Base-by-base conservation (phyloP, 306 rosid genomes). In the Castanopsis chinensis region DNA sequence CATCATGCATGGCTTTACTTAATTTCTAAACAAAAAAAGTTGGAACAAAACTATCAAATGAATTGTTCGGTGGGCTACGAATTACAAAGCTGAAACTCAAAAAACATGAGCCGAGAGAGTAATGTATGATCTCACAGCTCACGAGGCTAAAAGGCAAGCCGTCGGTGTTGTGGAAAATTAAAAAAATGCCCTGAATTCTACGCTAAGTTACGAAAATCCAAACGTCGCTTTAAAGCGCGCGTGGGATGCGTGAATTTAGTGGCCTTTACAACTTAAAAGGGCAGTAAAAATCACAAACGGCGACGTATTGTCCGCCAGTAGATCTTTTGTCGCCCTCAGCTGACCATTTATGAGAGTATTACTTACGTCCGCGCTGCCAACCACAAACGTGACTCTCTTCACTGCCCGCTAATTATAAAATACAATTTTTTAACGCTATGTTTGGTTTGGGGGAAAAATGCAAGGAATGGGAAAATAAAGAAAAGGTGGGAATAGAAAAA, bases 161-260 rank as follows among this genome's bases (percentile, higher is more conserved):
- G 89, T 86, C 89, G 89, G 91, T 88, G 91, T 73, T 69, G 15
- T 28, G 3, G 41, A 61, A 63, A 64, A 57, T 69, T 43, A 43
- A 67, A 60, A 19, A 83, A 83, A 58, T 76, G 80, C 75, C 81
- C 84, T 69, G 64, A 59, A 83, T 73, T 86, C 74, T 80, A 79
- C 89, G 89, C 89, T 69, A 88, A 76, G 87, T 73, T 77, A 83
- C 57, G 59, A 75, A n/a, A 25, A 53, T 0, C 76, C 54, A 14
- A 57, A 71, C 80, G 75, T 25, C 37, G n/a, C 67, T 7, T 7
- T 21, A 49, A 45, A 56, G 32, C 76, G 80, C 82, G 81, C 67
- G 79, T 73, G 85, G 6, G 15, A 35, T 21, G 72, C 84, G 80
- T 70, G 80, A 19, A 12, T 73, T 19, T 17, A 11, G 14, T 23